These are phyloP conservation scores for Phaeosphaeria sp. DNA, from an alignment of 2,329 filamentous ascomycete species.

Conservation along the genomic window DNA sequence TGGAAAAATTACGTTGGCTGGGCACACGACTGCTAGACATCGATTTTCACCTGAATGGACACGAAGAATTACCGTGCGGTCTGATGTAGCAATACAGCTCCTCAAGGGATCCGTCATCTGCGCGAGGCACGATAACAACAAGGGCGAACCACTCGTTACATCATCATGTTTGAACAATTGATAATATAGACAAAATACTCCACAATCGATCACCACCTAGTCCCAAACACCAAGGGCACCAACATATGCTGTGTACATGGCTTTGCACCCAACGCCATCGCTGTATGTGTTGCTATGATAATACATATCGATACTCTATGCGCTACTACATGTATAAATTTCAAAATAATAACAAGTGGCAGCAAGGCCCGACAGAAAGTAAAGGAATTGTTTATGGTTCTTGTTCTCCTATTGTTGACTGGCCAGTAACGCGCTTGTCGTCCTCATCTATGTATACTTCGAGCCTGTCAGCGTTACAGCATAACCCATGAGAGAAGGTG, in stretches of 20 bases:
- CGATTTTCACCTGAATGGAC: too few relatives aligned
- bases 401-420: constrained; percentile 5
- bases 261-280: background rate
- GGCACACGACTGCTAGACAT: too few relatives aligned
- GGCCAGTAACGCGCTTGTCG: constrained; percentile 5
- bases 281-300: background rate
- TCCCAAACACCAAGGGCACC: too few relatives aligned
- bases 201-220: too few relatives aligned
- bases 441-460: constrained; percentile 18
- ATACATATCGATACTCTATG: background rate
- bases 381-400: constrained; percentile 4
- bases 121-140: too few relatives aligned
- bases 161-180: too few relatives aligned
- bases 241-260: background rate
- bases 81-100: too few relatives aligned
- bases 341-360: background rate
- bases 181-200: too few relatives aligned
- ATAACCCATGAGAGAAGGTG: background rate
- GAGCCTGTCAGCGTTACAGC: background rate
- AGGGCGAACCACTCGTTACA: too few relatives aligned
- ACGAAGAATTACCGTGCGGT: too few relatives aligned
- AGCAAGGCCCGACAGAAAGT: background rate
- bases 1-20: too few relatives aligned
- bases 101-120: too few relatives aligned
- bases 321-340: background rate